Conservation (phyloP, 139 green algal genomes). For the Eudorina sp. region DNA sequence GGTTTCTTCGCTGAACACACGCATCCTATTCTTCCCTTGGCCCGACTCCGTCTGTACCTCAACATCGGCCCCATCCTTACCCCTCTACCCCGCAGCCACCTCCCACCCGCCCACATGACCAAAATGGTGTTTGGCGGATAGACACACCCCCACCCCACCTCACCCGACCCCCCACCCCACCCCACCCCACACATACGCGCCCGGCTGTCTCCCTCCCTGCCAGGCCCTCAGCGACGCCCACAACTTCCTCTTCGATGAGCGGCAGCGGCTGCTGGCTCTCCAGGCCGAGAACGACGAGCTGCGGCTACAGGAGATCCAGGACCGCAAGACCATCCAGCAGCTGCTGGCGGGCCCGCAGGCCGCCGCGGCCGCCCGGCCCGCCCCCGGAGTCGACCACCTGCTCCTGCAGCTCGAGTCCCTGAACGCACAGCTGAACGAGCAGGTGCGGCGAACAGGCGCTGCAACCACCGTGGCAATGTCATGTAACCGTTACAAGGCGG, state of each 20-base stretch:
- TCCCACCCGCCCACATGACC: too few relatives aligned
- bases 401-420: conserved; percentile 86
- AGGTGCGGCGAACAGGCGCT: conserved; percentile 57
- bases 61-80: too few relatives aligned
- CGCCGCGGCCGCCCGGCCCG: neutral
- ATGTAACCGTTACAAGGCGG: too few relatives aligned
- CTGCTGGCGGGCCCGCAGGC: conserved; percentile 70
- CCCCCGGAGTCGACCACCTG: conserved; percentile 71
- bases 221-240: conserved; percentile 89
- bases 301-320: conserved; percentile 79
- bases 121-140: neutral
- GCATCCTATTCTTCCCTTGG: too few relatives aligned
- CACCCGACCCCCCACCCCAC: neutral
- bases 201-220: too few relatives aligned
- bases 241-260: conserved; percentile 90
- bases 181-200: too few relatives aligned
- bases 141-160: neutral
- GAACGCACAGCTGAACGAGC: conserved; percentile 87
- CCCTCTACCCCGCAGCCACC: too few relatives aligned
- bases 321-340: conserved; percentile 84
- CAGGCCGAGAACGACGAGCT: conserved; percentile 90
- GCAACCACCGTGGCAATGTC: too few relatives aligned
- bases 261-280: conserved; percentile 83
- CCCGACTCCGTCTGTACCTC: too few relatives aligned
- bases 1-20: too few relatives aligned